Evolutionary conservation across 23 red algal genomes (phyloP).

Genomic region (Gracilaria gracilis): DNA sequence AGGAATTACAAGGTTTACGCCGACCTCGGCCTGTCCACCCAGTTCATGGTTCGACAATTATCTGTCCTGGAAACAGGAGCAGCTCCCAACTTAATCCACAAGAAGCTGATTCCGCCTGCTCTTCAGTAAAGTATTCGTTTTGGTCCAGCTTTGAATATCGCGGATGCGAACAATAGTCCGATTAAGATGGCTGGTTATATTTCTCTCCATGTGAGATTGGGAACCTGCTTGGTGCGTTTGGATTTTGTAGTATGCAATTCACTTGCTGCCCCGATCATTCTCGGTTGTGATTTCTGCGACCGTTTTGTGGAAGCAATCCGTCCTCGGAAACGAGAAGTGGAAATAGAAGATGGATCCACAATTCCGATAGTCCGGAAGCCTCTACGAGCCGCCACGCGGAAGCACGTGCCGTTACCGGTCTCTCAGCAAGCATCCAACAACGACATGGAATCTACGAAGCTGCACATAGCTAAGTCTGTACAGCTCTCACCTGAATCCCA

Average conservation of each 20-base stretch:
- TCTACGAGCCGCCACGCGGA: not conserved
- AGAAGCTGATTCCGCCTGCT: not conserved
- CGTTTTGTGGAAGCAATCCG: not conserved
- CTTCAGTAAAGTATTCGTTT: not conserved
- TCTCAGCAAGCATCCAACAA: too few relatives aligned
- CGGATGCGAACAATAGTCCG: slow-evolving; percentile 36
- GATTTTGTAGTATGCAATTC: not conserved
- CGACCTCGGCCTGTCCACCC: not conserved
- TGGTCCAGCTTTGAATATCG: not conserved
- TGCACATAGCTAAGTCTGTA: too few relatives aligned
- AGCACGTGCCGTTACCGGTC: too few relatives aligned
- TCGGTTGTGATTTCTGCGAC: not conserved
- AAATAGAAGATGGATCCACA: not conserved
- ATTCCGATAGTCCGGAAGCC: not conserved
- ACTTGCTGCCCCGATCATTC: not conserved
- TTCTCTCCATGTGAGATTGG: not conserved
- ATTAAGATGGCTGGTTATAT: not conserved
- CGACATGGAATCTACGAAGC: too few relatives aligned
- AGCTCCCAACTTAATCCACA: slow-evolving; percentile 13
- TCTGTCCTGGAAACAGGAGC: slow-evolving; percentile 12
- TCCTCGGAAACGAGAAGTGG: not conserved
- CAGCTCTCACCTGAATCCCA: too few relatives aligned
- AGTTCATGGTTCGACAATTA: not conserved
- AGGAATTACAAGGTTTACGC: slow-evolving; percentile 10
- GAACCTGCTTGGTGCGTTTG: not conserved